These are phyloP conservation scores for Dalbergia cultrata DNA, from an alignment of 306 rosid genomes.

Conservation along the genomic window DNA sequence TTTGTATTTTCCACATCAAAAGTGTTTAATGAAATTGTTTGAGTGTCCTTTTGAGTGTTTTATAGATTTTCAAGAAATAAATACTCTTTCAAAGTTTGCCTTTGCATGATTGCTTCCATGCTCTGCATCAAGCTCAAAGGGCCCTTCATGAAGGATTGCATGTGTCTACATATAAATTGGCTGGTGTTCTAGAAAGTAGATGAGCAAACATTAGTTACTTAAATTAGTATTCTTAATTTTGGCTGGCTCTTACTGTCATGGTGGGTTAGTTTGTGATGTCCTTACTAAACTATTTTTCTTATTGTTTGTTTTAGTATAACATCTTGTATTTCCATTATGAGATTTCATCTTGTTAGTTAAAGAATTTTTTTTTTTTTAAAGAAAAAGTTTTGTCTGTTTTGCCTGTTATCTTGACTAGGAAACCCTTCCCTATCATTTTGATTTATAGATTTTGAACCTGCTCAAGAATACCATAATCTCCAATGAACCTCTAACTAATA, in stretches of 20 bases:
- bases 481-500: conserved; percentile 36
- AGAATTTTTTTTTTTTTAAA: not conserved
- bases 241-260: not conserved
- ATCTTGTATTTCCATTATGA: not conserved
- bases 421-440: not conserved
- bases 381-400: not conserved
- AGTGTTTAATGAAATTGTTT: too few relatives aligned
- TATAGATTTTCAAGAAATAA: too few relatives aligned
- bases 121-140: not conserved
- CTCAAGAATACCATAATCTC: conserved; percentile 39
- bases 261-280: not conserved
- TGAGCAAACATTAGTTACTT: not conserved
- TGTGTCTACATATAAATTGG: not conserved
- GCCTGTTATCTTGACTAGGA: conserved; percentile 8
- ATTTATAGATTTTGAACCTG: conserved; percentile 37
- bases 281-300: not conserved
- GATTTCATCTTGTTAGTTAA: not conserved
- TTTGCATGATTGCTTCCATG: too few relatives aligned
- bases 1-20: too few relatives aligned
- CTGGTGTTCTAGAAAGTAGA: not conserved
- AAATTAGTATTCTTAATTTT: not conserved
- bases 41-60: too few relatives aligned
- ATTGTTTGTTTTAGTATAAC: not conserved
- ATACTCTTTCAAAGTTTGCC: too few relatives aligned
- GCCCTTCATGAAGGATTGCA: not conserved